Evolutionary conservation across 768 basidiomycete species (phyloP).

Genomic region (Termitomyces sp.): DNA sequence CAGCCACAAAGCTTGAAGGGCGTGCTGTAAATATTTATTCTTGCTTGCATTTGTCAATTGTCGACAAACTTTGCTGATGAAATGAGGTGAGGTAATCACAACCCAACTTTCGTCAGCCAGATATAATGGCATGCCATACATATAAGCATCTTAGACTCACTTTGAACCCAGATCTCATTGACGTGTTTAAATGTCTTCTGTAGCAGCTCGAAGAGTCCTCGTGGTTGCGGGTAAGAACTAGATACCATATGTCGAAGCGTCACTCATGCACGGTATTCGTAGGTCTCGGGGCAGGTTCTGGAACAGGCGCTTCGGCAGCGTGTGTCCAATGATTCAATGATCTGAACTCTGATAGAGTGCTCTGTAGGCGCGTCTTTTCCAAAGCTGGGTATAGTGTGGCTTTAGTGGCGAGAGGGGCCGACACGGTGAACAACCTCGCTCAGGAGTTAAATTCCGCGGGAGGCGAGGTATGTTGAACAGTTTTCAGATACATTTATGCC

Average conservation of each 20-base stretch:
- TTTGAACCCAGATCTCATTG: background rate
- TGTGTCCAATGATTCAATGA: slow-evolving; percentile 23
- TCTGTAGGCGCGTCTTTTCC: slow-evolving; percentile 49
- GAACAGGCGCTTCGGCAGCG: slow-evolving; percentile 59
- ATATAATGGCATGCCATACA: too few relatives aligned
- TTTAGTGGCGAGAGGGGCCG: slow-evolving; percentile 54
- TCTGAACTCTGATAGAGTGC: background rate
- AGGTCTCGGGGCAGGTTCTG: slow-evolving; percentile 43
- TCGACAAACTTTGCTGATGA: background rate
- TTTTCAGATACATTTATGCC: background rate
- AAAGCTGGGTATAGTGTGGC: slow-evolving; percentile 65
- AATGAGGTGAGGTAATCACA: background rate
- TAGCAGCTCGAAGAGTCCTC: slow-evolving; percentile 41
- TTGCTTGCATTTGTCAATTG: too few relatives aligned
- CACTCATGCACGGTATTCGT: background rate
- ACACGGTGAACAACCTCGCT: slow-evolving; percentile 47
- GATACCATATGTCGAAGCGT: background rate
- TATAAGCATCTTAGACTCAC: background rate
- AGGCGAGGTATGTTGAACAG: slow-evolving; percentile 42
- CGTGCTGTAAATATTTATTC: too few relatives aligned
- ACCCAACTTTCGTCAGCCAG: background rate
- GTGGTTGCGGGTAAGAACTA: slow-evolving; percentile 45
- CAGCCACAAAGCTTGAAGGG: too few relatives aligned
- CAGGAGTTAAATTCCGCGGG: slow-evolving; percentile 49
- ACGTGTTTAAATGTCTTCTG: slow-evolving; percentile 19